These are phyloP conservation scores for Vararia minispora DNA, from an alignment of 768 basidiomycete genomes.

Conservation along the genomic window DNA sequence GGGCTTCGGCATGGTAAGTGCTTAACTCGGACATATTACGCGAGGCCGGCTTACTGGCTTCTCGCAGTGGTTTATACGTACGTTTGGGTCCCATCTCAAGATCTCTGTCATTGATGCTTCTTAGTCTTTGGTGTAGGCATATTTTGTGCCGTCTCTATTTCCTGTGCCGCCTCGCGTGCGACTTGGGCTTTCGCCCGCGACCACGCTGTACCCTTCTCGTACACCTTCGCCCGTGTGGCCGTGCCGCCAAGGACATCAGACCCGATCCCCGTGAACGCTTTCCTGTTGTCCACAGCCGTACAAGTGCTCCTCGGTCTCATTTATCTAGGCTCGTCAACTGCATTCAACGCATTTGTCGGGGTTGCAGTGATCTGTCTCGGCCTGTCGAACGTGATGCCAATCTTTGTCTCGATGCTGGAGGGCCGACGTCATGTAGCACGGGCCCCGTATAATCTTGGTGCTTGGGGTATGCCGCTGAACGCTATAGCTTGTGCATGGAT, in stretches of 20 bases:
- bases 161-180: slow-evolving; percentile 54
- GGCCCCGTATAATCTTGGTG: slow-evolving; percentile 41
- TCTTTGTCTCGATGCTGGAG: slow-evolving; percentile 38
- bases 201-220: slow-evolving; percentile 46
- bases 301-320: slow-evolving; percentile 53
- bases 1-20: slow-evolving; percentile 47
- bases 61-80: slow-evolving; percentile 3
- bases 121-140: slow-evolving; percentile 42
- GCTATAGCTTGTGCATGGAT: slow-evolving; percentile 46
- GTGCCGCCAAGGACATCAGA: slow-evolving; percentile 21
- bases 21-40: not conserved
- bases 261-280: slow-evolving; percentile 49
- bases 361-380: slow-evolving; percentile 58
- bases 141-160: slow-evolving; percentile 58
- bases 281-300: slow-evolving; percentile 45
- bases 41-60: not conserved
- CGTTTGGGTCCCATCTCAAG: not conserved
- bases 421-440: slow-evolving; percentile 32
- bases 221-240: slow-evolving; percentile 33
- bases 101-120: not conserved
- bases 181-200: slow-evolving; percentile 68
- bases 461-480: slow-evolving; percentile 36
- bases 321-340: slow-evolving; percentile 48
- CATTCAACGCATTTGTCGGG: slow-evolving; percentile 59
- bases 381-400: slow-evolving; percentile 52